Evolutionary conservation across 345 rosid genomes (phyloP).

Genomic region (Abelmoschus esculentus): DNA sequence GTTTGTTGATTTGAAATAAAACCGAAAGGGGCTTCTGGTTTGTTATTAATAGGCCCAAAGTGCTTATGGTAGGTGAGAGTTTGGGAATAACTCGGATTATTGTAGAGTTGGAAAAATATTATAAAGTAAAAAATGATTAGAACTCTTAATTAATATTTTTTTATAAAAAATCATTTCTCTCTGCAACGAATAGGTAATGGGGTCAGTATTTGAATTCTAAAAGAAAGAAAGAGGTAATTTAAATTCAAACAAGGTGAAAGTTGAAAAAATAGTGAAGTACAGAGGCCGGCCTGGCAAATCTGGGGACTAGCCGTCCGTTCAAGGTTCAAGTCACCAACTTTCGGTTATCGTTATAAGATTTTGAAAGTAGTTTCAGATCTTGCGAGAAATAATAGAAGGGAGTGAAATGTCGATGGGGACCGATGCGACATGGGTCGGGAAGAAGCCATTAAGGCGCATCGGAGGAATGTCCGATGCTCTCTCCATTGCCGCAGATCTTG

Average conservation of each 20-base stretch:
- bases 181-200: too few relatives aligned
- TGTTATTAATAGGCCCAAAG: not conserved
- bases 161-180: too few relatives aligned
- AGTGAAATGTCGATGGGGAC: constrained; percentile 64
- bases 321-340: not conserved
- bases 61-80: not conserved
- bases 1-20: not conserved
- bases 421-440: constrained; percentile 92
- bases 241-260: not conserved
- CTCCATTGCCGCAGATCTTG: constrained; percentile 95
- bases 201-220: not conserved
- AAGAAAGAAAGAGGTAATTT: not conserved
- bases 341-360: not conserved
- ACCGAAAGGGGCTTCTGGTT: not conserved
- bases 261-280: not conserved
- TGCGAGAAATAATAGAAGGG: not conserved
- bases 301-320: not conserved
- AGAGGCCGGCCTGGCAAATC: not conserved
- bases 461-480: constrained; percentile 98
- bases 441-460: constrained; percentile 83
- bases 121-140: too few relatives aligned
- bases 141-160: too few relatives aligned
- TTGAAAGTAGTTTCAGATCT: not conserved
- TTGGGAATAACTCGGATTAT: too few relatives aligned
- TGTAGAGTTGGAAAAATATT: too few relatives aligned